These are phyloP conservation scores for Dictyostelium intermedium DNA, from an alignment of 78 protist genomes.

Conservation along the genomic window DNA sequence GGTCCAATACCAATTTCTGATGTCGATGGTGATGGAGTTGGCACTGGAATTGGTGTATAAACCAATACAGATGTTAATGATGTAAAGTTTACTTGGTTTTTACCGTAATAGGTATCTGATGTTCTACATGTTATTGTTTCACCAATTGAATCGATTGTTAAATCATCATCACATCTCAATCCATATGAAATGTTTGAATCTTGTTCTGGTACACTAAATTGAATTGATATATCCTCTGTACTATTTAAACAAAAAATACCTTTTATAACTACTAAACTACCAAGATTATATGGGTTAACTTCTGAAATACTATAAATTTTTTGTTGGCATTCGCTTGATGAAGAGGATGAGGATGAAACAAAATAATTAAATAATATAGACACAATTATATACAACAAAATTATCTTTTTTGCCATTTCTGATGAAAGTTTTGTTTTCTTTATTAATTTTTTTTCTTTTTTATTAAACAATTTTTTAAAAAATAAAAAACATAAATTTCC, in stretches of 20 bases:
- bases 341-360: not conserved
- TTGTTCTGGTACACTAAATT: not conserved
- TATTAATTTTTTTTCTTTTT: too few relatives aligned
- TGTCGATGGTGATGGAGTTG: not conserved
- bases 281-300: not conserved
- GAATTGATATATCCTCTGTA: not conserved
- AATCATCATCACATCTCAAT: not conserved
- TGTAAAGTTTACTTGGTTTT: not conserved
- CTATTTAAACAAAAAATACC: conserved; percentile 8
- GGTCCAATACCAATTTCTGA: not conserved
- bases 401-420: too few relatives aligned
- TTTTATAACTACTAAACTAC: not conserved
- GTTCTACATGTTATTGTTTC: not conserved
- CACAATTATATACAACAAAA: too few relatives aligned
- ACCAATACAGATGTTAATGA: not conserved
- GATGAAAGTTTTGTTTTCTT: too few relatives aligned
- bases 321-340: not conserved
- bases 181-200: not conserved
- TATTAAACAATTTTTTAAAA: too few relatives aligned
- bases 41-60: not conserved
- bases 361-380: too few relatives aligned
- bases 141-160: not conserved
- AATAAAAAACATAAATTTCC: too few relatives aligned
- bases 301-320: not conserved
- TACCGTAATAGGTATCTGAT: not conserved